A percentile compares a stretch with the other conserved stretches of the same genome.
Evolutionary conservation across 2,329 filamentous ascomycete species (phyloP).

Genomic region (Botrytis galanthina): DNA sequence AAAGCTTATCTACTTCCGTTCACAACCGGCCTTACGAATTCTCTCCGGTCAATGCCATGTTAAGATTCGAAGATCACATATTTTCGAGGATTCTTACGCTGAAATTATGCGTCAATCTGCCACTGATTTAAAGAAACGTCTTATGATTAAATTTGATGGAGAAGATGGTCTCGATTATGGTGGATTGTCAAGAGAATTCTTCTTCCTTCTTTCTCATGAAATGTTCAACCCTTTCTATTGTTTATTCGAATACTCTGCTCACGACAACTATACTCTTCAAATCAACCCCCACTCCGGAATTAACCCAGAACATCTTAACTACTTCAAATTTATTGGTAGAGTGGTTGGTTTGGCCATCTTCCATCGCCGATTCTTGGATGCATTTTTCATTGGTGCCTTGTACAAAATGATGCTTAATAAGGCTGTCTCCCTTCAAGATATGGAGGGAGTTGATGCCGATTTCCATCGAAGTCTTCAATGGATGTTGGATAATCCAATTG

Average conservation of each 20-base stretch:
- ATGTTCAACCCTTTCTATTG: constrained; percentile 99
- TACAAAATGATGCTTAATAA: constrained; percentile 99
- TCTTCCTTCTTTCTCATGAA: constrained; percentile 97
- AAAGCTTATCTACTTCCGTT: constrained; percentile 99
- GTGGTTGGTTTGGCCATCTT: constrained; percentile 97
- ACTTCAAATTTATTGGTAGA: constrained; percentile 99
- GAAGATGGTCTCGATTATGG: constrained; percentile 98
- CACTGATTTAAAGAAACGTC: constrained; percentile 91
- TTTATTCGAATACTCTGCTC: constrained; percentile 97
- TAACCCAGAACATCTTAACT: constrained; percentile 98
- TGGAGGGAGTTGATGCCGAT: constrained; percentile 98
- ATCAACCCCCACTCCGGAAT: constrained; percentile 99
- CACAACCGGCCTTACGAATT: constrained; percentile 92
- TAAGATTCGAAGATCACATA: constrained; percentile 93
- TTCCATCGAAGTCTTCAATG: constrained; percentile 95
- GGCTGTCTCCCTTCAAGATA: constrained; percentile 85
- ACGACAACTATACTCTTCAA: constrained; percentile 99
- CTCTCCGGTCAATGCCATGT: constrained; percentile 96
- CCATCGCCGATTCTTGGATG: constrained; percentile 94
- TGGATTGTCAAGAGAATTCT: constrained; percentile 96
- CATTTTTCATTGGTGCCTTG: constrained; percentile 97
- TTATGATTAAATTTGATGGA: constrained; percentile 99
- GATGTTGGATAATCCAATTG: constrained; percentile 98
- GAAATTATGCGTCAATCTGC: constrained; percentile 97
- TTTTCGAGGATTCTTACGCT: constrained; percentile 98